Percentiles rank a stretch among this genome's conserved stretches.
These are phyloP conservation scores for Stellera chamaejasme DNA, from an alignment of 345 rosid genomes.

Conservation along the genomic window DNA sequence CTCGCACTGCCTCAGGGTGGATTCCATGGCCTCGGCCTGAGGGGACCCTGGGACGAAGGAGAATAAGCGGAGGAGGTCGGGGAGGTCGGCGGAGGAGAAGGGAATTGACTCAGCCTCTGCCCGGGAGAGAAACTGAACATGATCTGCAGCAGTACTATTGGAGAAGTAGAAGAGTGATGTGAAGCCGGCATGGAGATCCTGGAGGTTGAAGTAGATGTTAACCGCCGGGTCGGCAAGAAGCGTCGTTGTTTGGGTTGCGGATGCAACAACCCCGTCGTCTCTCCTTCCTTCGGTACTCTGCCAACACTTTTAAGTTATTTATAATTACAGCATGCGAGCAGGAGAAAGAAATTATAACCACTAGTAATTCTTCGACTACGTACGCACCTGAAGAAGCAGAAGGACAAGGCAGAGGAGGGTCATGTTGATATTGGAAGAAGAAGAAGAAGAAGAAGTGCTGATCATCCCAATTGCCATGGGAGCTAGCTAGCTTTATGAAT, in stretches of 20 bases:
- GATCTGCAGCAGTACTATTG: conserved; percentile 21
- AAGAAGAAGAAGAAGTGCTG: no score
- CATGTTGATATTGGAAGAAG: no score
- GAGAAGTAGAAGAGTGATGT: conserved; percentile 31
- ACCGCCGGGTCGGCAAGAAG: conserved; percentile 33
- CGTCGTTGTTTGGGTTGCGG: conserved; percentile 1
- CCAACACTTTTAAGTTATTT: neutral
- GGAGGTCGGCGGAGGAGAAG: conserved; percentile 40
- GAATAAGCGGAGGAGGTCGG: conserved; percentile 44
- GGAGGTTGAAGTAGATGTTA: conserved; percentile 37
- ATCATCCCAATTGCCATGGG: no score
- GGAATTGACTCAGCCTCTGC: conserved; percentile 55
- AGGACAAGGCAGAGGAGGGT: no score
- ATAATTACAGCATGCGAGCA: no score
- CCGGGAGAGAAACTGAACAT: conserved; percentile 48
- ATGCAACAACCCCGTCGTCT: neutral
- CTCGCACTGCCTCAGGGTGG: conserved; percentile 48
- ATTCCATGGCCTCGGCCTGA: conserved; percentile 59
- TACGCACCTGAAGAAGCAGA: no score
- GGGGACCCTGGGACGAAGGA: conserved; percentile 45
- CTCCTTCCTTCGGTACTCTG: neutral
- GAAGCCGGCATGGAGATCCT: conserved; percentile 42
- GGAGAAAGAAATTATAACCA: no score
- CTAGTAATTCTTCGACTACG: no score
- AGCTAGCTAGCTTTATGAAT: no score